These are phyloP conservation scores for Claviceps sorghi DNA, from an alignment of 2,329 filamentous ascomycete species.

Conservation along the genomic window DNA sequence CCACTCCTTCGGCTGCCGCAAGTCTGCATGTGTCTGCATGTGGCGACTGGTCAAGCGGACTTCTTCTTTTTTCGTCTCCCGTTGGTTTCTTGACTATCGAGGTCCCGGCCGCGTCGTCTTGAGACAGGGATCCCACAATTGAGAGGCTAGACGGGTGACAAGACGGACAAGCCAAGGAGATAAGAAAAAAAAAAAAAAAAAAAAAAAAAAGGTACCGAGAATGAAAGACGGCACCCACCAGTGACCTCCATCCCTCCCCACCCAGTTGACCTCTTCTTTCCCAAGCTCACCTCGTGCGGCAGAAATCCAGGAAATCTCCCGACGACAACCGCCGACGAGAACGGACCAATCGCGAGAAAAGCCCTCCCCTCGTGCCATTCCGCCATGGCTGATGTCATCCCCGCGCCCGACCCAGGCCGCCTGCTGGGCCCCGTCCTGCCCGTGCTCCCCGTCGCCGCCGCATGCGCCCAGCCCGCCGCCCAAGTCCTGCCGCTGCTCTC, in stretches of 20 bases:
- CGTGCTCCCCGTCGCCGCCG: conserved; percentile 42
- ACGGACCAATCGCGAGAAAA: neutral
- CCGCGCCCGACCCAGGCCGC: conserved; percentile 29
- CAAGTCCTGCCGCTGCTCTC: conserved; percentile 46
- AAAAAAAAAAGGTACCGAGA: neutral
- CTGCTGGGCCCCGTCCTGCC: conserved; percentile 44
- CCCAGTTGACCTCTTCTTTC: no score
- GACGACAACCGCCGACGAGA: no score
- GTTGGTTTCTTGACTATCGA: no score
- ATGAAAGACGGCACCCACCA: no score
- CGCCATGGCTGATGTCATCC: conserved; percentile 19
- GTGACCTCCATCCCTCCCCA: no score
- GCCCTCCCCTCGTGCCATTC: neutral
- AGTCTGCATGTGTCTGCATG: no score
- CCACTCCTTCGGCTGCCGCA: no score
- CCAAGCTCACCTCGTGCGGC: no score
- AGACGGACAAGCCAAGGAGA: neutral
- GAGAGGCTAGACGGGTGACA: neutral
- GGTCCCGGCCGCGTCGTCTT: no score
- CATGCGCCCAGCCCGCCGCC: conserved; percentile 41
- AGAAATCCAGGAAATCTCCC: neutral
- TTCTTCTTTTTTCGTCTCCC: neutral
- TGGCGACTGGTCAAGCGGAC: no score
- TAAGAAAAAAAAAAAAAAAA: neutral
- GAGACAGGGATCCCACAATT: no score